These are phyloP conservation scores for Macadamia tetraphylla DNA, from an alignment of 164 flowering plant species.

Conservation along the genomic window DNA sequence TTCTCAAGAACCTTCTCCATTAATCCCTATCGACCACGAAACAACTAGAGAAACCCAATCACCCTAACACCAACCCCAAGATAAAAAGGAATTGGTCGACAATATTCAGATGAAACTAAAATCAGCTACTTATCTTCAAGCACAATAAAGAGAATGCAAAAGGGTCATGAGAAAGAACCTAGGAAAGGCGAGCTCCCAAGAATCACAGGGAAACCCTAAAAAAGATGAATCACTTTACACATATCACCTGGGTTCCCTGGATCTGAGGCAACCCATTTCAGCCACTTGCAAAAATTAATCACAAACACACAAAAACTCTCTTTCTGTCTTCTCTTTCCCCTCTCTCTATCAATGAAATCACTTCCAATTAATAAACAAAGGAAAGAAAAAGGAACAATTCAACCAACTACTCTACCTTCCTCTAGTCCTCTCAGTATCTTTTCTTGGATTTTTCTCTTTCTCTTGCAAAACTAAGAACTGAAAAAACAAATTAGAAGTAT, in stretches of 20 bases:
- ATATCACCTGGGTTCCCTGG: constrained; percentile 22
- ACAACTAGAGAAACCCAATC: constrained; percentile 1
- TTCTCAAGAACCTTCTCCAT: constrained; percentile 13
- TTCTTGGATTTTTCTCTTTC: not conserved
- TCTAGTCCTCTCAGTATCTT: not conserved
- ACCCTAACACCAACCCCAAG: constrained; percentile 2
- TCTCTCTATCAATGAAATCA: not conserved
- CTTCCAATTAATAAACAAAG: not conserved
- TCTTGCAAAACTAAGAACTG: too few relatives aligned
- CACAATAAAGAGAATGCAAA: constrained; percentile 20
- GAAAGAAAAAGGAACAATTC: not conserved
- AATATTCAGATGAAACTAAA: constrained; percentile 10
- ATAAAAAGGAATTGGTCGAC: not conserved
- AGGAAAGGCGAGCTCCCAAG: constrained; percentile 17
- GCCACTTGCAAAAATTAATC: constrained; percentile 2
- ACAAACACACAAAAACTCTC: not conserved
- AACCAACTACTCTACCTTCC: not conserved
- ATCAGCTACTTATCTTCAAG: constrained; percentile 15
- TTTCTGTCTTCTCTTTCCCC: not conserved
- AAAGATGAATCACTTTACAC: constrained; percentile 18
- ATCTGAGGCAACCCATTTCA: constrained; percentile 26
- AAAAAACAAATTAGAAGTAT: not conserved
- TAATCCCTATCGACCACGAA: constrained; percentile 2
- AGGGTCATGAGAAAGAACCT: constrained; percentile 23
- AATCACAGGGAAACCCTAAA: constrained; percentile 21